These are phyloP conservation scores for Diversispora eburnea DNA, from an alignment of 192 early-diverging fungal species.

Conservation along the genomic window DNA sequence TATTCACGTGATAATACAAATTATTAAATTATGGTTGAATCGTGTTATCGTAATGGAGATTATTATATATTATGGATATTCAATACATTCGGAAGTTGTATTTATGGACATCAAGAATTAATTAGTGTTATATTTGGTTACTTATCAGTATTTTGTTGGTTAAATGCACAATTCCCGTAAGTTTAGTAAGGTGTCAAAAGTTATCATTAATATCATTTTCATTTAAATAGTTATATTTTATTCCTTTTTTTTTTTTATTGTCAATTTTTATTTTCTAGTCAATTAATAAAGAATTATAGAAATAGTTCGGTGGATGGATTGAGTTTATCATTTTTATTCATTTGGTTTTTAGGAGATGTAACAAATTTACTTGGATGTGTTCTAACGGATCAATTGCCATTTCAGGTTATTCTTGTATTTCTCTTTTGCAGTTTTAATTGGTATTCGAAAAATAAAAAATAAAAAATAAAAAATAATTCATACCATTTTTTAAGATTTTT, in stretches of 20 bases:
- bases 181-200: constrained; percentile 19
- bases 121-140: constrained; percentile 47
- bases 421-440: too few species aligned
- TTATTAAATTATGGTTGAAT: too few species aligned
- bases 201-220: not conserved
- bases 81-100: constrained; percentile 48
- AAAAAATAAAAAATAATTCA: not conserved
- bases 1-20: too few species aligned
- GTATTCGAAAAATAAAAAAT: not conserved
- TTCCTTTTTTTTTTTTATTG: not conserved
- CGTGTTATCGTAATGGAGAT: not conserved
- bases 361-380: constrained; percentile 69
- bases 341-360: constrained; percentile 67
- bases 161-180: constrained; percentile 73
- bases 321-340: constrained; percentile 55
- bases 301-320: constrained; percentile 44
- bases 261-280: constrained; percentile 29
- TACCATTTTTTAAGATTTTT: not conserved
- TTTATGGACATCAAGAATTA: constrained; percentile 39
- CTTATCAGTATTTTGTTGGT: constrained; percentile 60
- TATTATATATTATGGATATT: not conserved
- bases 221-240: not conserved
- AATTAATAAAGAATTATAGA: constrained; percentile 47
- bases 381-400: constrained; percentile 69
- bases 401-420: constrained; percentile 48